These are phyloP conservation scores for Conoideocrella luteorostrata DNA, from an alignment of 2,329 filamentous ascomycete genomes.

Conservation along the genomic window DNA sequence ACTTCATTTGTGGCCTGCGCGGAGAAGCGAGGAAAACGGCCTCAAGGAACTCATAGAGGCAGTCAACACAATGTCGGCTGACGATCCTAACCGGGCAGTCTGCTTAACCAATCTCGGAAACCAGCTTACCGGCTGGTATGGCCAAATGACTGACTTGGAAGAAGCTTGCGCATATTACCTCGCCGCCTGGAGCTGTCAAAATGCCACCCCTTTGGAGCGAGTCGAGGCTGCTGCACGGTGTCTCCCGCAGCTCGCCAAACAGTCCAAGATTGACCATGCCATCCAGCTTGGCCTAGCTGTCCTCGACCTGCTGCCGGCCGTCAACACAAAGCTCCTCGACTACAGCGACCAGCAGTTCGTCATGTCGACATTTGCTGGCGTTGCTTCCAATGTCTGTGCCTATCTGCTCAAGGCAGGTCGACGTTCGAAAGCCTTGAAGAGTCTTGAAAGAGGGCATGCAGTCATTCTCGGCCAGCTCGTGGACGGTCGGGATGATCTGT, in stretches of 20 bases:
- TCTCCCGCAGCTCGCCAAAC: conserved; percentile 5
- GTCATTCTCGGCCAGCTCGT: conserved; percentile 9
- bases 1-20: neutral
- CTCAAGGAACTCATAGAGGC: conserved; percentile 5
- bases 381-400: conserved; percentile 6
- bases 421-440: conserved; percentile 5
- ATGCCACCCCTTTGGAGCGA: conserved; percentile 8
- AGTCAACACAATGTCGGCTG: neutral
- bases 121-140: conserved; percentile 1
- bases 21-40: neutral
- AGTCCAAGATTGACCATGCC: conserved; percentile 1
- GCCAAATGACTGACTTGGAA: conserved; percentile 6
- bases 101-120: conserved; percentile 2
- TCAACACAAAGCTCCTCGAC: conserved; percentile 7
- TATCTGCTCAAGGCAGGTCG: conserved; percentile 2
- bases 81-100: neutral
- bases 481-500: conserved; percentile 5
- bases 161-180: conserved; percentile 4
- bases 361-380: conserved; percentile 9
- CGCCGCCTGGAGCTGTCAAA: conserved; percentile 6
- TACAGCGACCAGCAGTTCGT: conserved; percentile 10
- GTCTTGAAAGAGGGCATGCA: conserved; percentile 7
- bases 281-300: conserved; percentile 4
- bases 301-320: conserved; percentile 8
- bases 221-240: conserved; percentile 5